Percentiles rank a stretch among this genome's conserved stretches.
phyloP scores from a whole-genome alignment of 2,329 filamentous ascomycete genomes.

The Atkinsonella hypoxylon region DNA sequence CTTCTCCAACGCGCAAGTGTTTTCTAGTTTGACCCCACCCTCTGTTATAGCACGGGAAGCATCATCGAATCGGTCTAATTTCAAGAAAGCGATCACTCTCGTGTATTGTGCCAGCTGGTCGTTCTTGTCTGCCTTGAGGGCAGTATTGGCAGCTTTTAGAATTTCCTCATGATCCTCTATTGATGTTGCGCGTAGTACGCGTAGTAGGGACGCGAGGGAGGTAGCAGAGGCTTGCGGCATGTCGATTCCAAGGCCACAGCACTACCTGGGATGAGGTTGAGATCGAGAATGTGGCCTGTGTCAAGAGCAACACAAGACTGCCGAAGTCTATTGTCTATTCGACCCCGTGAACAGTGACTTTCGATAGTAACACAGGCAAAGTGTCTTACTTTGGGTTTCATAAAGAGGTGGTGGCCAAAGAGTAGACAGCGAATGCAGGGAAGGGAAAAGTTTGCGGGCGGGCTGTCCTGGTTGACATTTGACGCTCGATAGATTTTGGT shows the following conservation, averaged over 20 bases:
- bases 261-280: not conserved
- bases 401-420: too few relatives aligned
- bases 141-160: constrained; percentile 50
- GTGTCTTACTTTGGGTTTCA: too few relatives aligned
- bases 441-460: too few relatives aligned
- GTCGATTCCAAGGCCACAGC: constrained; percentile 5
- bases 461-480: too few relatives aligned
- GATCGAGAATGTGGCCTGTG: not conserved
- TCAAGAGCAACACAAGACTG: not conserved
- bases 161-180: constrained; percentile 65
- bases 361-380: not conserved
- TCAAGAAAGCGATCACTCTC: constrained; percentile 62
- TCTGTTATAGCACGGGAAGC: constrained; percentile 57
- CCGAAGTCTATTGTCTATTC: not conserved
- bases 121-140: constrained; percentile 47
- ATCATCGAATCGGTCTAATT: constrained; percentile 73
- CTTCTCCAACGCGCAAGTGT: constrained; percentile 53
- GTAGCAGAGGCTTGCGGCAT: constrained; percentile 36
- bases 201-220: constrained; percentile 41
- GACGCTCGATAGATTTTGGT: too few relatives aligned
- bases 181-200: constrained; percentile 40
- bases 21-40: constrained; percentile 47
- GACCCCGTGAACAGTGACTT: not conserved
- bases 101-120: constrained; percentile 53
- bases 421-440: too few relatives aligned